Base-by-base conservation (phyloP, 2,329 filamentous ascomycete genomes). In the Hypoxylon sp. region DNA sequence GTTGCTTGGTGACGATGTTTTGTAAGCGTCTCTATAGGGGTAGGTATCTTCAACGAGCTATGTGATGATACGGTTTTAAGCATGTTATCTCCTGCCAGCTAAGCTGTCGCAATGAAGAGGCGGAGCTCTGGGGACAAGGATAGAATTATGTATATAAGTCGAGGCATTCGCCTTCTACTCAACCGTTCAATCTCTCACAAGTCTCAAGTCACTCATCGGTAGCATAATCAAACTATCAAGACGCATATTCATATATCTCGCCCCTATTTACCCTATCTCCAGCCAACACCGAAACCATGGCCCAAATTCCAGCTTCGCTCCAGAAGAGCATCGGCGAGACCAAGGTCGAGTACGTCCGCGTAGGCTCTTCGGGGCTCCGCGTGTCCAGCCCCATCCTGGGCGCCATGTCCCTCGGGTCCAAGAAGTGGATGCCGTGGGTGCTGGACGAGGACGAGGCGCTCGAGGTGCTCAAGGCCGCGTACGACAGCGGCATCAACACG, bases 401-500 rank as follows among this genome's bases (percentile, higher is more conserved):
- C 4, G 59, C 59, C 18, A 59, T 62, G 59, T 62, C 59, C n/a
- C 23, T 62, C 2, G 59, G 59, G 7, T 56, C 59, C 3, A 43
- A 20, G 2, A 9, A 56, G 13, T 62, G 59, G 59, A 8, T 42
- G 18, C 55, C 59, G 6, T 88, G 84, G 83, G 80, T 81, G n/a
- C 67, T 86, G 42, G 77, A 82, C 27, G 85, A 88, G 66, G 83
- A 82, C 3, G 78, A 82, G 63, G 87, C 20, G 80, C 82, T 8
- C 72, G 52, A 59, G 18, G 33, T 88, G 5, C 79, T 89, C 52
- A 85, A 88, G 72, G 81, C 84, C 10, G 86, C 86, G 1, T 88
- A 85, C 66, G 84, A 88, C 45, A 73, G 74, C 3, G 87, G 86
- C 6, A 76, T 89, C 50, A 88, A 87, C 62, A 88, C 85, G 5